Conservation (phyloP, 768 basidiomycete species). For the Lactarius sp. region DNA sequence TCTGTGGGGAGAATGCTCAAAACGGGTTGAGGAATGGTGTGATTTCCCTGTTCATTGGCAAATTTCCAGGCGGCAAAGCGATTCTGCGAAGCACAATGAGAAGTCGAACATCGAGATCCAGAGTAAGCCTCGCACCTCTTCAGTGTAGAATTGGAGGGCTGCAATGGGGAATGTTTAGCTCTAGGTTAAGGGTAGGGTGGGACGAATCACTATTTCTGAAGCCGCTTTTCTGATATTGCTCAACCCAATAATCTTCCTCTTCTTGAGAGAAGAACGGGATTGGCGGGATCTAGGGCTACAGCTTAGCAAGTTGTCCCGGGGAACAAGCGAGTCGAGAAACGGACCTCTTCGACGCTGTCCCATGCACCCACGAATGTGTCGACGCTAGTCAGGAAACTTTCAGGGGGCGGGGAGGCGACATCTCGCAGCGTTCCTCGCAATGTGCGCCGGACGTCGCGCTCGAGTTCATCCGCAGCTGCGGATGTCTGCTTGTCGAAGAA, state of each 20-base stretch:
- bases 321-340: neutral
- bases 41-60: constrained; percentile 39
- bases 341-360: constrained; percentile 41
- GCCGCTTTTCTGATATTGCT: constrained; percentile 53
- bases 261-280: constrained; percentile 54
- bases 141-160: constrained; percentile 67
- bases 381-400: constrained; percentile 45
- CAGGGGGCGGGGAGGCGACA: constrained; percentile 51
- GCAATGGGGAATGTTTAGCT: neutral
- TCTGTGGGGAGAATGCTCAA: constrained; percentile 39
- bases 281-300: constrained; percentile 46
- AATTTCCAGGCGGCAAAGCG: constrained; percentile 36
- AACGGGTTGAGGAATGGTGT: constrained; percentile 40
- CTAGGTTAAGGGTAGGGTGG: constrained; percentile 20
- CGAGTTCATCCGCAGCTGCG: constrained; percentile 48
- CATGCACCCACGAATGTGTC: constrained; percentile 52
- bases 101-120: neutral
- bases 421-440: constrained; percentile 53
- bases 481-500: constrained; percentile 52
- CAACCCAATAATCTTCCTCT: constrained; percentile 68
- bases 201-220: constrained; percentile 53
- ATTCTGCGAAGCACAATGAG: constrained; percentile 34
- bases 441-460: constrained; percentile 50
- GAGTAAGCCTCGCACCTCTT: constrained; percentile 37
- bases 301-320: constrained; percentile 3